phyloP scores from a whole-genome alignment of 169 alveolate genomes.

The Plasmodium falciparum region DNA sequence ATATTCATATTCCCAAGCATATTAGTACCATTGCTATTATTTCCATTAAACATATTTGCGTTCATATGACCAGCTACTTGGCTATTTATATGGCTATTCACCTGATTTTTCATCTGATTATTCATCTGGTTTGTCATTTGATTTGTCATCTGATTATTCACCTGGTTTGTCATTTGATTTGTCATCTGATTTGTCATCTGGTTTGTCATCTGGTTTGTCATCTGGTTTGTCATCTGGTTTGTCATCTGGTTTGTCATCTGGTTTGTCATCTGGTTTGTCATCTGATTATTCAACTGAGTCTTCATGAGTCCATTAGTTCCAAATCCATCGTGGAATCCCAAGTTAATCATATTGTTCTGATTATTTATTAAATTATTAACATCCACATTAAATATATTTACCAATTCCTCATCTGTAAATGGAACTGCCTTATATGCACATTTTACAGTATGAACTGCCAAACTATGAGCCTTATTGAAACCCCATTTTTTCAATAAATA shows the following conservation, averaged over 20 bases:
- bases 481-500: conserved; percentile 73
- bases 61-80: not conserved
- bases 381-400: conserved; percentile 64
- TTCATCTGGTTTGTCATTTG: not conserved
- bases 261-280: not conserved
- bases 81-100: conserved; percentile 6
- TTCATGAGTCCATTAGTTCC: not conserved
- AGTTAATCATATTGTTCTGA: conserved; percentile 31
- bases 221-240: no score
- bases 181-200: no score
- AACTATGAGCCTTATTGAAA: conserved; percentile 70
- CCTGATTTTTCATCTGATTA: not conserved
- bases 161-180: no score
- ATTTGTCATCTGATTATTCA: no score
- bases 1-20: not conserved
- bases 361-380: conserved; percentile 37
- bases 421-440: conserved; percentile 74
- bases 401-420: conserved; percentile 55
- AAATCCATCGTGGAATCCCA: conserved; percentile 26
- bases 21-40: conserved; percentile 9
- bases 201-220: no score
- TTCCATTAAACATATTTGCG: not conserved
- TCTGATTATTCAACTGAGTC: no score
- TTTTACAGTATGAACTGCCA: conserved; percentile 70
- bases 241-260: no score